Base-by-base conservation (phyloP, 2,329 filamentous ascomycete genomes). In the Truncatella angustata region DNA sequence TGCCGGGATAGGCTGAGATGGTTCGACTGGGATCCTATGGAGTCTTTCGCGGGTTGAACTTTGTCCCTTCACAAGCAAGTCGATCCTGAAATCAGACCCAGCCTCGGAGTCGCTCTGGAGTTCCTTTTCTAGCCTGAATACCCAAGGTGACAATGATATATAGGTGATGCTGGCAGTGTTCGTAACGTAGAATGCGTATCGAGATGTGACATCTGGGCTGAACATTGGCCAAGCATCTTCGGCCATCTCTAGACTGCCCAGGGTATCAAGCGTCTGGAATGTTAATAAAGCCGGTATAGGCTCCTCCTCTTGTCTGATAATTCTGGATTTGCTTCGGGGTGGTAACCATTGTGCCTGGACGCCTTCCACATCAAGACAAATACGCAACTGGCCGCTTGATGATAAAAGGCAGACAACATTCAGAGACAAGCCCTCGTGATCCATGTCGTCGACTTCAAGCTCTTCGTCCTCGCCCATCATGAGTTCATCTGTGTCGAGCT, bases 331-430 rank as follows among this genome's bases (percentile, higher is more conserved):
- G 60, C 71, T 74, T 52, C 76, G 80, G 5, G 81, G 80, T 1
- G 81, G 81, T 18, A 87, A 69, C 84, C 84, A 87, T 62, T 85
- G 80, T n/a, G 84, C 84, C 63, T 86, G 79, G 14, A 86, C 75
- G 1, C 82, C 82, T 9, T 84, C 78, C 2, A 84, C 60, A 58
- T 87, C 84, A 11, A 87, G 71, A 58, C 82, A 86, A 34, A 87
- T 72, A 39, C 81, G 77, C 51, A 86, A 71, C 60, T 81, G 81
- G 3, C 84, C 84, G 58, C 80, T 84, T 3, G 77, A 80, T 1
- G 82, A 82, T 2, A 86, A 70, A 7, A 86, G 66, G 60, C 83
- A 86, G 42, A 87, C 63, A 28, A 86, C 70, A 4, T 80, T 73
- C 23, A 86, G 68, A 2, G 84, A 87, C 16, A 86, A 67, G 4